Conservation (phyloP, 257 asterid species). For the Anisodus tanguticus region DNA sequence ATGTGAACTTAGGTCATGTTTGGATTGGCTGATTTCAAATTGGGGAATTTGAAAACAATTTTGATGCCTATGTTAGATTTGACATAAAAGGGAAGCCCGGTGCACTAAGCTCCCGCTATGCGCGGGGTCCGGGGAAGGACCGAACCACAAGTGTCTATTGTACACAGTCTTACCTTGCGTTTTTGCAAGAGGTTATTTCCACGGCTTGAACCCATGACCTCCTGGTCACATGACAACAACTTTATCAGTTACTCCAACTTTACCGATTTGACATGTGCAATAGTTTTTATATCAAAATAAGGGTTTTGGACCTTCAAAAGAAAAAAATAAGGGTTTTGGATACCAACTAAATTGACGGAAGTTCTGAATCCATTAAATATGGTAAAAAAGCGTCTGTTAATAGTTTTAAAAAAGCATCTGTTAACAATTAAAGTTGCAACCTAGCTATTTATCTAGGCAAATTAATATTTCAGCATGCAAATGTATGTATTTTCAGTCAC, state of each 20-base stretch:
- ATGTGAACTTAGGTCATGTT: background rate
- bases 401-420: background rate
- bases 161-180: too few relatives aligned
- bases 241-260: too few relatives aligned
- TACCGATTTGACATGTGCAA: background rate
- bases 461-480: background rate
- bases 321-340: background rate
- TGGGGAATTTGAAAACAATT: conserved; percentile 11
- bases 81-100: background rate
- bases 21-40: conserved; percentile 1
- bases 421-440: background rate
- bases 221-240: too few relatives aligned
- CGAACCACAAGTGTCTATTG: too few relatives aligned
- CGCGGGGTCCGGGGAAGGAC: too few relatives aligned
- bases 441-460: background rate
- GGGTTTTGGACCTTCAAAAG: background rate
- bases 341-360: background rate
- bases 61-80: conserved; percentile 13
- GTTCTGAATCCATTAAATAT: background rate
- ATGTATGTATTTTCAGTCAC: background rate
- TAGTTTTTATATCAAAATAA: background rate
- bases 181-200: too few relatives aligned
- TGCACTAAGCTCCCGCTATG: too few relatives aligned
- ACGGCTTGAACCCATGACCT: too few relatives aligned
- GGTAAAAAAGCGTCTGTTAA: background rate